Evolutionary conservation across 805 yeast species (phyloP).

Genomic region (Zygotorulaspora florentina): DNA sequence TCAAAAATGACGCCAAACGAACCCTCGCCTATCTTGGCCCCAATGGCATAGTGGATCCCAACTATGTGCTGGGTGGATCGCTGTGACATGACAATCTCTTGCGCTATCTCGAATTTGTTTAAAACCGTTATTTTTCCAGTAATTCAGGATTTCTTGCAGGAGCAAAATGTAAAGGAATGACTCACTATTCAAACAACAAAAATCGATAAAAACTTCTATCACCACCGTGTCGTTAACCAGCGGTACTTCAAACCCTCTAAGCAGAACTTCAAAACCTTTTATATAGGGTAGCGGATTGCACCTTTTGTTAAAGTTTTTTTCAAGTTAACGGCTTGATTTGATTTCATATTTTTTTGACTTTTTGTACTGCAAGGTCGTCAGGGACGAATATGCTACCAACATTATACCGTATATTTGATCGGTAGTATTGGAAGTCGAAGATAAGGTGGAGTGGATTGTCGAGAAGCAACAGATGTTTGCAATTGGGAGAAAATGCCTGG

Average conservation of each 20-base stretch:
- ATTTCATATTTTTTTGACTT: too few species aligned
- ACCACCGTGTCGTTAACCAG: not conserved
- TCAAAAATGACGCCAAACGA: slow-evolving; percentile 83
- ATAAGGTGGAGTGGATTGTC: slow-evolving; percentile 17
- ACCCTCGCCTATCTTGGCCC: slow-evolving; percentile 83
- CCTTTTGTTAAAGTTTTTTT: not conserved
- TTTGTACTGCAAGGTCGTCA: not conserved
- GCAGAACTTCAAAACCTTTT: too few species aligned
- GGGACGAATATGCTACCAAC: not conserved
- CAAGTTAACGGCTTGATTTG: not conserved
- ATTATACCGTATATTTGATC: not conserved
- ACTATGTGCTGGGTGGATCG: slow-evolving; percentile 37
- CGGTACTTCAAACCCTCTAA: not conserved
- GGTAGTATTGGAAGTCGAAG: not conserved
- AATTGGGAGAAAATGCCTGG: slow-evolving; percentile 50
- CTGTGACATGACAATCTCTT: slow-evolving; percentile 10
- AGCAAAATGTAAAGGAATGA: not conserved
- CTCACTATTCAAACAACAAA: too few species aligned
- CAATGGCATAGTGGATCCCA: slow-evolving; percentile 66
- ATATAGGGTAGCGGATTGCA: not conserved
- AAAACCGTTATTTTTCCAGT: not conserved
- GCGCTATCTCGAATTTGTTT: not conserved
- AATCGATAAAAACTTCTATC: not conserved
- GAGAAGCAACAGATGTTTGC: slow-evolving; percentile 22
- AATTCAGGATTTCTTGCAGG: not conserved